These are phyloP conservation scores for Cylindrotheca fusiformis DNA, from an alignment of 108 stramenopile genomes.

Conservation along the genomic window DNA sequence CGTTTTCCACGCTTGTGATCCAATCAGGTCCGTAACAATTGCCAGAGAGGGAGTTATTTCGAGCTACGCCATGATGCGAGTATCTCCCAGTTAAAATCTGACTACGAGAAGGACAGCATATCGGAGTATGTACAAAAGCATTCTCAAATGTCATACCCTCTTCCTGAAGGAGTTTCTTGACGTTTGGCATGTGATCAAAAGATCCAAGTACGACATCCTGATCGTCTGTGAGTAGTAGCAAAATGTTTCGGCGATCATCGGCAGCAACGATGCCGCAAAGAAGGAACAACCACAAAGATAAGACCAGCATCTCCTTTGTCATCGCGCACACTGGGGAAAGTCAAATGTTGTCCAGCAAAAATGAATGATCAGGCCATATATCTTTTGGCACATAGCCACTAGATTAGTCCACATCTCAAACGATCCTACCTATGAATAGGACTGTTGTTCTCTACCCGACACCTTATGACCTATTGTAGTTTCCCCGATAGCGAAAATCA, in stretches of 20 bases:
- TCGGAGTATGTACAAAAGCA: conserved; percentile 35
- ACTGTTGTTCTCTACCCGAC: too few relatives aligned
- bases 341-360: too few relatives aligned
- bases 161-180: conserved; percentile 13
- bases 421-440: too few relatives aligned
- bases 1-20: conserved; percentile 13
- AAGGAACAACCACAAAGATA: too few relatives aligned
- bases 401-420: too few relatives aligned
- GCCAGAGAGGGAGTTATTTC: conserved; percentile 17
- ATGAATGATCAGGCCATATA: too few relatives aligned
- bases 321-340: too few relatives aligned
- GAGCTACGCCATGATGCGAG: conserved; percentile 15
- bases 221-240: conserved; percentile 38
- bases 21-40: conserved; percentile 36
- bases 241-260: conserved; percentile 16
- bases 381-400: too few relatives aligned
- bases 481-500: too few relatives aligned
- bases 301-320: too few relatives aligned
- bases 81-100: conserved; percentile 39
- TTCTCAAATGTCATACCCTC: conserved; percentile 29
- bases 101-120: conserved; percentile 38
- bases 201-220: conserved; percentile 37
- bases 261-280: neutral
- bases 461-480: too few relatives aligned
- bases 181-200: conserved; percentile 33